These are phyloP conservation scores for Hansenula anomala DNA, from an alignment of 1,139 yeast genomes.

Conservation along the genomic window DNA sequence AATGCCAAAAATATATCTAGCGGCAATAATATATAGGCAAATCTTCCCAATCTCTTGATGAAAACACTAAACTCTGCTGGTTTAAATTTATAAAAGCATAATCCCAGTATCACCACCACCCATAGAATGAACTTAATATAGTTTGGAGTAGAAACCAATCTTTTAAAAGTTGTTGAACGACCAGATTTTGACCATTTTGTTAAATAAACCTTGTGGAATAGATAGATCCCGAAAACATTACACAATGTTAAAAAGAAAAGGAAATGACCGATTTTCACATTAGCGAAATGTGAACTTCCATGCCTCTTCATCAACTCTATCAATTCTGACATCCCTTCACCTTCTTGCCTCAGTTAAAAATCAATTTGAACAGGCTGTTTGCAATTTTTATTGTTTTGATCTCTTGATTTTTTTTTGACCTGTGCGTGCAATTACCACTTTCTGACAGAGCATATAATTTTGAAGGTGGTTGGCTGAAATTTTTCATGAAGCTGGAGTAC, in stretches of 20 bases:
- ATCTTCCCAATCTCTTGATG: slow-evolving; percentile 37
- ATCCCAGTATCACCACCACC: slow-evolving; percentile 26
- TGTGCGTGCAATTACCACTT: too few species aligned
- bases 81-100: slow-evolving; percentile 23
- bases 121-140: slow-evolving; percentile 31
- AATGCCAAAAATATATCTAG: slow-evolving; percentile 55
- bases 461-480: too few species aligned
- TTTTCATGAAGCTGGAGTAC: too few species aligned
- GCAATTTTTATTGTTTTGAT: too few species aligned
- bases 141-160: slow-evolving; percentile 24
- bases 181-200: slow-evolving; percentile 27
- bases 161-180: slow-evolving; percentile 20
- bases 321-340: background rate
- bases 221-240: slow-evolving; percentile 23
- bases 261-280: slow-evolving; percentile 46
- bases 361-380: too few species aligned
- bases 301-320: slow-evolving; percentile 16
- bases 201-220: slow-evolving; percentile 14
- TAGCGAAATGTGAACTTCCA: slow-evolving; percentile 34
- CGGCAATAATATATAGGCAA: slow-evolving; percentile 64
- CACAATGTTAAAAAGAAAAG: slow-evolving; percentile 33
- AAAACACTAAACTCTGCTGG: slow-evolving; percentile 20
- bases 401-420: too few species aligned
- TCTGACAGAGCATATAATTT: too few species aligned
- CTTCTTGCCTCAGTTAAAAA: too few species aligned